These are phyloP conservation scores for Litsea cubeba DNA, from an alignment of 164 flowering plant genomes.

Conservation along the genomic window DNA sequence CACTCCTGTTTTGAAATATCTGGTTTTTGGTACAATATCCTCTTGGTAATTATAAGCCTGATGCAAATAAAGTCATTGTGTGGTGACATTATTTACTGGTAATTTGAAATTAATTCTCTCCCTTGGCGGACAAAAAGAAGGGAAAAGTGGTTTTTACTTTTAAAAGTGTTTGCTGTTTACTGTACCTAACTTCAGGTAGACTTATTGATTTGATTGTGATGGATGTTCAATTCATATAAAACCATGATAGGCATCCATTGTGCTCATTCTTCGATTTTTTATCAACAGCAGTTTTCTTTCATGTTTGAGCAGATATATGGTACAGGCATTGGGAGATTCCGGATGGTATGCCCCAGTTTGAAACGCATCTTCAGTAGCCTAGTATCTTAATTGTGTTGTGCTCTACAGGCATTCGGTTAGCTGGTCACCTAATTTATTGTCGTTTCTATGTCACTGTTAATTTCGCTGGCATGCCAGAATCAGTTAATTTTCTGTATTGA, in stretches of 20 bases:
- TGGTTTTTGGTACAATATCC: too few species aligned
- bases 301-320: conserved; percentile 40
- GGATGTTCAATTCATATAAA: not conserved
- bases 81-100: too few species aligned
- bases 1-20: too few species aligned
- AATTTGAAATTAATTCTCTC: too few species aligned
- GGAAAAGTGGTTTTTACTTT: too few species aligned
- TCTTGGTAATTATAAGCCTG: too few species aligned
- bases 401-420: not conserved
- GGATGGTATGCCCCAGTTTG: conserved; percentile 71
- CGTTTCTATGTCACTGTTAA: not conserved
- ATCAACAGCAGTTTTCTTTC: not conserved
- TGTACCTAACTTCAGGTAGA: too few species aligned
- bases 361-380: conserved; percentile 84
- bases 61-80: too few species aligned
- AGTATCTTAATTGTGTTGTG: conserved; percentile 17
- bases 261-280: not conserved
- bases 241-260: not conserved
- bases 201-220: not conserved
- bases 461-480: not conserved
- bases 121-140: too few species aligned
- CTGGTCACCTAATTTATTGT: not conserved
- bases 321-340: conserved; percentile 54
- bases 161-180: too few species aligned
- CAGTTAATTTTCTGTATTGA: not conserved